Conservation (phyloP, 2,329 filamentous ascomycete genomes). For the Fusarium sp. region DNA sequence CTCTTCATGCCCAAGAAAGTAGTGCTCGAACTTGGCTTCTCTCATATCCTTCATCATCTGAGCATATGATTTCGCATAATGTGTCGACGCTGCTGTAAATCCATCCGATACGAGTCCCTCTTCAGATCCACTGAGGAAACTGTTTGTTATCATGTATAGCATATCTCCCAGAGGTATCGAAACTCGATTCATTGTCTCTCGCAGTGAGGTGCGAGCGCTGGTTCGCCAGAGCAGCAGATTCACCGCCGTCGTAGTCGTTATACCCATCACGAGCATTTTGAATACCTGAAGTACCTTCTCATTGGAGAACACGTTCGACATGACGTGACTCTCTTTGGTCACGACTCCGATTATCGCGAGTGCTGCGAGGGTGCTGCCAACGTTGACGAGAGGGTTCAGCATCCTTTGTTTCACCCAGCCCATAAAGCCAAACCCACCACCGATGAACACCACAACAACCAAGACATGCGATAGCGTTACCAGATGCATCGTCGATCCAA, state of each 20-base stretch:
- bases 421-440: slow-evolving; percentile 86
- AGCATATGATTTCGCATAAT: slow-evolving; percentile 74
- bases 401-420: slow-evolving; percentile 87
- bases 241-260: slow-evolving; percentile 75
- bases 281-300: slow-evolving; percentile 84
- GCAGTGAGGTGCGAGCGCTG: slow-evolving; percentile 79
- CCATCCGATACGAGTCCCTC: slow-evolving; percentile 76
- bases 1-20: slow-evolving; percentile 80
- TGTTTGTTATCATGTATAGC: slow-evolving; percentile 81
- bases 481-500: slow-evolving; percentile 74
- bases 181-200: slow-evolving; percentile 76
- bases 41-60: slow-evolving; percentile 81
- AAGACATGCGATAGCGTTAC: slow-evolving; percentile 80
- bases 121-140: slow-evolving; percentile 85
- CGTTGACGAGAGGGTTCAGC: slow-evolving; percentile 82
- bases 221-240: slow-evolving; percentile 83
- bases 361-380: slow-evolving; percentile 86
- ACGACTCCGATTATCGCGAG: slow-evolving; percentile 90
- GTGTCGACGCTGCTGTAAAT: slow-evolving; percentile 70
- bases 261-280: slow-evolving; percentile 84
- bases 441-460: slow-evolving; percentile 85
- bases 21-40: slow-evolving; percentile 92
- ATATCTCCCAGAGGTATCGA: slow-evolving; percentile 83
- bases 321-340: slow-evolving; percentile 89
- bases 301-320: slow-evolving; percentile 84